Evolutionary conservation across 345 rosid genomes (phyloP).

Genomic region (Sisymbrium irio): DNA sequence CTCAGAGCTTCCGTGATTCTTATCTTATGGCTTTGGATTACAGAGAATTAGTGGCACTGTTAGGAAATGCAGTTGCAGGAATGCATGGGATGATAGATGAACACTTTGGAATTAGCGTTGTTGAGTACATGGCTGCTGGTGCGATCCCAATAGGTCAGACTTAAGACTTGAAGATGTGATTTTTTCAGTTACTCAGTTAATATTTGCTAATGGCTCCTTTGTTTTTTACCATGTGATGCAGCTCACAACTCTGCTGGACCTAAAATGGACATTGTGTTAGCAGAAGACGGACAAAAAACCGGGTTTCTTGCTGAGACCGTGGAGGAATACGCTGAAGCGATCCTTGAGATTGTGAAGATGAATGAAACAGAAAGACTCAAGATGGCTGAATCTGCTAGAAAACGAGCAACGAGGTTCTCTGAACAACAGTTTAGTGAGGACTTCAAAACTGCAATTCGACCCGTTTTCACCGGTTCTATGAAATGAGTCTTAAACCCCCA

Average conservation of each 20-base stretch:
- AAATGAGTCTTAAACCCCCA: conserved; percentile 4
- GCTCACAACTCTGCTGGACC: conserved; percentile 97
- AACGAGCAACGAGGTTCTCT: conserved; percentile 65
- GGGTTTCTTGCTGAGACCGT: conserved; percentile 78
- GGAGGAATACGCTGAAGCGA: conserved; percentile 76
- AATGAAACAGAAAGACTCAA: conserved; percentile 58
- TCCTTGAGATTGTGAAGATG: conserved; percentile 55
- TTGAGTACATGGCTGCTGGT: conserved; percentile 95
- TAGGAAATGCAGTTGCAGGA: conserved; percentile 78
- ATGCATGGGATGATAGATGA: conserved; percentile 85
- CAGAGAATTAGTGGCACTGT: conserved; percentile 73
- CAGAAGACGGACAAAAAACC: conserved; percentile 76
- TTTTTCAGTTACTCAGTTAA: not conserved
- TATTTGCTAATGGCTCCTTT: not conserved
- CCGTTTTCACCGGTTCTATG: conserved; percentile 32
- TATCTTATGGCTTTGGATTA: conserved; percentile 2
- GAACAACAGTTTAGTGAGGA: conserved; percentile 73
- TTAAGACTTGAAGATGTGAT: not conserved
- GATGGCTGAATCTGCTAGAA: conserved; percentile 78
- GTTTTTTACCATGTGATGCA: conserved; percentile 30
- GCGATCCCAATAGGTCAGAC: conserved; percentile 84
- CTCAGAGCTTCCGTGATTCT: conserved; percentile 8
- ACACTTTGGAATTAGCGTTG: conserved; percentile 89
- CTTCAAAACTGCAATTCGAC: conserved; percentile 60
- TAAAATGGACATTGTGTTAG: conserved; percentile 87